phyloP scores from a whole-genome alignment of 306 rosid species.

The Hippophae tibetana region DNA sequence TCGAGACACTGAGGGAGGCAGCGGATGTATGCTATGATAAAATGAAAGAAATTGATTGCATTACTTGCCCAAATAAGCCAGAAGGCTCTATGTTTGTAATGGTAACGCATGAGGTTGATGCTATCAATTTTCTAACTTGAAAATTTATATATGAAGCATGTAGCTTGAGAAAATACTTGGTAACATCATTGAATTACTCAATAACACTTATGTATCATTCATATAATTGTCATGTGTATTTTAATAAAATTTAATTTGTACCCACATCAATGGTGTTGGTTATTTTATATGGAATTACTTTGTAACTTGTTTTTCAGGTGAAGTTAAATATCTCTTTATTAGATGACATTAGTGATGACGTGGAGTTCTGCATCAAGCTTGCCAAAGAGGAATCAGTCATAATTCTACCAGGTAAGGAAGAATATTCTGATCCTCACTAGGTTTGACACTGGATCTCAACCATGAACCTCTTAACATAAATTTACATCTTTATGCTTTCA shows the following conservation, averaged over 20 bases:
- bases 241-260: too few relatives aligned
- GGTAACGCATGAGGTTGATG: slow-evolving; percentile 20
- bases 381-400: slow-evolving; percentile 1
- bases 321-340: neutral
- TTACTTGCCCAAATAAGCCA: slow-evolving; percentile 45
- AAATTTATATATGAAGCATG: too few relatives aligned
- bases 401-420: neutral
- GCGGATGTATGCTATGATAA: slow-evolving; percentile 29
- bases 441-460: too few relatives aligned
- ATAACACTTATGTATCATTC: too few relatives aligned
- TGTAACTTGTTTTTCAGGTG: neutral
- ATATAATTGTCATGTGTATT: too few relatives aligned
- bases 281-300: too few relatives aligned
- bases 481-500: too few relatives aligned
- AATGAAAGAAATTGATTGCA: slow-evolving; percentile 36
- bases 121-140: too few relatives aligned
- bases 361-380: slow-evolving; percentile 8
- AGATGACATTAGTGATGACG: neutral
- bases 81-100: slow-evolving; percentile 41
- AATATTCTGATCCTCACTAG: neutral
- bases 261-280: too few relatives aligned
- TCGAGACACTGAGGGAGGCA: slow-evolving; percentile 25
- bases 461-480: too few relatives aligned
- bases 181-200: too few relatives aligned
- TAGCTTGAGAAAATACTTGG: too few relatives aligned